Evolutionary conservation across 352 stramenopile genomes (phyloP).

Genomic region (Phytophthora sp.): DNA sequence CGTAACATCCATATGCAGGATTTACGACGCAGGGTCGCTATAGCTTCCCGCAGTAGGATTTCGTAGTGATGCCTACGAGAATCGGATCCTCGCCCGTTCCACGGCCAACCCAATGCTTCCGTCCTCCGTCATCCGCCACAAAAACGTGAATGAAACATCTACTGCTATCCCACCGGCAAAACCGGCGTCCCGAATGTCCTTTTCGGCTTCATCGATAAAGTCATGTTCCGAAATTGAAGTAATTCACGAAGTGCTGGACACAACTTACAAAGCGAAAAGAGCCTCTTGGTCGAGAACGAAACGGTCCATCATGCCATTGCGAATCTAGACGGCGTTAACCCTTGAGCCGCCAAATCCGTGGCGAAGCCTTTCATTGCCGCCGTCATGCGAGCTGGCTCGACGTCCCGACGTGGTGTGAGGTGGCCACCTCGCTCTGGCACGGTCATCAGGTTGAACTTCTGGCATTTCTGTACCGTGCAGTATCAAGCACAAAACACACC

Average conservation of each 20-base stretch:
- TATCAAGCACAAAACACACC: background rate
- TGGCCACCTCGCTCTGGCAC: background rate
- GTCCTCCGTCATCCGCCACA: background rate
- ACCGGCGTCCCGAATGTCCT: background rate
- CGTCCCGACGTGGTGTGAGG: background rate
- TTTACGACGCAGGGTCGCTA: background rate
- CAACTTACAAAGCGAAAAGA: background rate
- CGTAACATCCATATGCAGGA: constrained; percentile 20
- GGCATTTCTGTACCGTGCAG: background rate
- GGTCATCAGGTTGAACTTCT: background rate
- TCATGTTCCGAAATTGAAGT: background rate
- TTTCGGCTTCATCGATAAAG: background rate
- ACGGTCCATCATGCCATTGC: constrained; percentile 1
- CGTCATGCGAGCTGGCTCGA: background rate
- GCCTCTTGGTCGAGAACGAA: constrained; percentile 1
- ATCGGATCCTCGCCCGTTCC: background rate
- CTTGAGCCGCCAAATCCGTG: background rate
- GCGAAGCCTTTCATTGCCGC: background rate
- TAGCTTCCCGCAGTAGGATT: background rate
- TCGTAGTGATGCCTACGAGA: background rate
- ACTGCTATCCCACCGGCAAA: background rate
- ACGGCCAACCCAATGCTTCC: background rate
- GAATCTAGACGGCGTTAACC: background rate
- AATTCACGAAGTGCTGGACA: constrained; percentile 10
- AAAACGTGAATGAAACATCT: background rate